These are phyloP conservation scores for Phytophthora fragariaefolia DNA, from an alignment of 352 stramenopile genomes.

Conservation along the genomic window DNA sequence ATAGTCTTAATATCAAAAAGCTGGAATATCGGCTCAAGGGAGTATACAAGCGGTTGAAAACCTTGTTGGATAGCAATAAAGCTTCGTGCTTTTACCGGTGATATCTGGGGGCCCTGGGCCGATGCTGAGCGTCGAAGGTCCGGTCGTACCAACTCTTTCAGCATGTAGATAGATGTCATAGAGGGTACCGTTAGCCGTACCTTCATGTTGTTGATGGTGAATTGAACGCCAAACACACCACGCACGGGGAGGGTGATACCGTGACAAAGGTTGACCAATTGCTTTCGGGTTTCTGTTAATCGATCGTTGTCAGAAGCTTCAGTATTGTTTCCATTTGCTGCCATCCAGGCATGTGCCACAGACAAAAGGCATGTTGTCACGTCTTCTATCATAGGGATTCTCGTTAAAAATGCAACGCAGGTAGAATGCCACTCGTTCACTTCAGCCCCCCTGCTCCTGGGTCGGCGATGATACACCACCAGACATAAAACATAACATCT, in stretches of 20 bases:
- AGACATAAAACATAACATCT: slow-evolving; percentile 77
- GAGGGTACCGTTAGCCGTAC: slow-evolving; percentile 60
- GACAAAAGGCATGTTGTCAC: slow-evolving; percentile 59
- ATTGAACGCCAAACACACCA: slow-evolving; percentile 69
- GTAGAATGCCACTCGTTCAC: slow-evolving; percentile 62
- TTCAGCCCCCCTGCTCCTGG: slow-evolving; percentile 13
- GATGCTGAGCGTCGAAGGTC: slow-evolving; percentile 32
- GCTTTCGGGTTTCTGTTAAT: slow-evolving; percentile 33
- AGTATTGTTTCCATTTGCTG: slow-evolving; percentile 10
- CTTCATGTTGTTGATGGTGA: slow-evolving; percentile 43
- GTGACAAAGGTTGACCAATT: slow-evolving; percentile 63
- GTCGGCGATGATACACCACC: slow-evolving; percentile 66
- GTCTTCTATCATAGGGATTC: slow-evolving; percentile 67
- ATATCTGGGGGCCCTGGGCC: slow-evolving; percentile 31
- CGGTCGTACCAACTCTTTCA: slow-evolving; percentile 19
- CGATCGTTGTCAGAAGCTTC: not conserved
- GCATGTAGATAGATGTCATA: slow-evolving; percentile 63
- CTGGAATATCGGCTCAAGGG: slow-evolving; percentile 70
- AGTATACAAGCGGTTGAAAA: slow-evolving; percentile 77
- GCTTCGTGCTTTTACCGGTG: slow-evolving; percentile 52
- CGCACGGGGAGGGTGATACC: slow-evolving; percentile 65
- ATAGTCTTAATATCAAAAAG: slow-evolving; percentile 79
- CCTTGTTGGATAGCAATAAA: slow-evolving; percentile 60
- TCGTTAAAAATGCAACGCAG: slow-evolving; percentile 78
- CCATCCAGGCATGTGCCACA: slow-evolving; percentile 63